Percentiles rank a stretch among this genome's conserved stretches.
These are phyloP conservation scores for Leptodontidium sp. DNA, from an alignment of 2,329 filamentous ascomycete species.

Conservation along the genomic window DNA sequence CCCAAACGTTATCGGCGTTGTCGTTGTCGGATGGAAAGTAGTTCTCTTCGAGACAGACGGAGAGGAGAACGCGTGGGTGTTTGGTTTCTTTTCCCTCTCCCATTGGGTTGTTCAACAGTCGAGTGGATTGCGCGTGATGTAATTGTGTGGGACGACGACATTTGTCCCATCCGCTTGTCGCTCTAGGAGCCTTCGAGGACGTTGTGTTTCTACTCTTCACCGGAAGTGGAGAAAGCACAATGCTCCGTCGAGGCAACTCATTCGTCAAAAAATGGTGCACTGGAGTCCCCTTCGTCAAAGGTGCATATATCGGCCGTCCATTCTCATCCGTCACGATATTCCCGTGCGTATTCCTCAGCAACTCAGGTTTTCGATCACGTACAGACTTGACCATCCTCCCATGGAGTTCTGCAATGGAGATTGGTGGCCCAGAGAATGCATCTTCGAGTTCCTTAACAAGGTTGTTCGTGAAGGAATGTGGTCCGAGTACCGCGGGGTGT, in stretches of 20 bases:
- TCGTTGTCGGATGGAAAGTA: neutral
- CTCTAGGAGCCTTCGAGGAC: neutral
- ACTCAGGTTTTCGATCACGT: constrained; percentile 11
- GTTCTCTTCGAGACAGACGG: constrained; percentile 13
- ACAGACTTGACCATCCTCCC: neutral
- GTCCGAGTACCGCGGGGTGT: neutral
- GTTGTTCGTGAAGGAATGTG: constrained; percentile 23
- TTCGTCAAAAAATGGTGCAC: constrained; percentile 25
- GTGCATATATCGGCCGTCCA: constrained; percentile 10
- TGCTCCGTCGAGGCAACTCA: constrained; percentile 8
- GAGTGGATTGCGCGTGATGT: too few species aligned
- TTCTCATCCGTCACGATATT: neutral
- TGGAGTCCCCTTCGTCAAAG: constrained; percentile 19
- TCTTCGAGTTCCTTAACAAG: constrained; percentile 12
- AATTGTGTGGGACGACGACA: too few species aligned
- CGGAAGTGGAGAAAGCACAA: constrained; percentile 13
- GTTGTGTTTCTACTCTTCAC: neutral
- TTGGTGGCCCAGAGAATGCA: constrained; percentile 1
- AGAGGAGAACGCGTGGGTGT: constrained; percentile 21
- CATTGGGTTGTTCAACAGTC: too few species aligned
- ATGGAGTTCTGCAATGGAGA: constrained; percentile 23
- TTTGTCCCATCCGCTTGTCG: neutral
- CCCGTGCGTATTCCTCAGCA: constrained; percentile 3
- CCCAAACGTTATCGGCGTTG: neutral
- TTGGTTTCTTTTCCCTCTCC: neutral